Base-by-base conservation (phyloP, 306 rosid genomes). In the Macrotyloma uniflorum region DNA sequence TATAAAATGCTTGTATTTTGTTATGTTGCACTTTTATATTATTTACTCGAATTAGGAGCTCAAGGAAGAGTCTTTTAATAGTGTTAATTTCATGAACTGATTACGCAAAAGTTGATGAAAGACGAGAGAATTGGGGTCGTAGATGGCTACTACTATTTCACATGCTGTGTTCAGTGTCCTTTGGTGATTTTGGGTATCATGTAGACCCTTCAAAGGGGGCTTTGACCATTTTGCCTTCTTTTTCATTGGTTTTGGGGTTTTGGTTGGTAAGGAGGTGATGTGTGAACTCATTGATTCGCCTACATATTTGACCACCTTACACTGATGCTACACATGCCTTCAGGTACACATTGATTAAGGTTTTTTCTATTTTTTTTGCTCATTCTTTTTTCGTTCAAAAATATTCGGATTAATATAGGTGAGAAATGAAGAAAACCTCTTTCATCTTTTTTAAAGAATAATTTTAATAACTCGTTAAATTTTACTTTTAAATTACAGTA, bases 221-320 rank as follows among this genome's bases (percentile, higher is more conserved):
- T 78, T 83, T 79, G 81, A 83, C 77, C 67, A 42, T 5, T 22
- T 77, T 23, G 76, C 43, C 68, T 51, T 46, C 18, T 28, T 40
- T 57, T 53, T 71, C 65, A 57, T 33, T 30, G 32, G 4, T 33
- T 70, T 6, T 20, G 49, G 6, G 8, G 19, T 45, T n/a, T n/a
- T n/a, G n/a, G n/a, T n/a, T n/a, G n/a, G 43, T 2, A 42, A 42
- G n/a, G 22, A 42, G n/a, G 22, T 9, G 28, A 3, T 0, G 22
- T 51, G 57, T 61, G 76, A 62, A 69, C 40, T 47, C 19, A 24
- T 59, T 24, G 4, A 57, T 42, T 26, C 69, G 93, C 90, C 85
- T 51, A 80, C 75, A 67, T 78, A 32, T 83, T 83, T 89, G 93
- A 89, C 90, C 85, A 65, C 74, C 19, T 26, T 14, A 4, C 7